Evolutionary conservation across 129 eudicot genomes (phyloP), one percentile per base, ranked within the genome.

Genomic region (Tanacetum coccineum): DNA sequence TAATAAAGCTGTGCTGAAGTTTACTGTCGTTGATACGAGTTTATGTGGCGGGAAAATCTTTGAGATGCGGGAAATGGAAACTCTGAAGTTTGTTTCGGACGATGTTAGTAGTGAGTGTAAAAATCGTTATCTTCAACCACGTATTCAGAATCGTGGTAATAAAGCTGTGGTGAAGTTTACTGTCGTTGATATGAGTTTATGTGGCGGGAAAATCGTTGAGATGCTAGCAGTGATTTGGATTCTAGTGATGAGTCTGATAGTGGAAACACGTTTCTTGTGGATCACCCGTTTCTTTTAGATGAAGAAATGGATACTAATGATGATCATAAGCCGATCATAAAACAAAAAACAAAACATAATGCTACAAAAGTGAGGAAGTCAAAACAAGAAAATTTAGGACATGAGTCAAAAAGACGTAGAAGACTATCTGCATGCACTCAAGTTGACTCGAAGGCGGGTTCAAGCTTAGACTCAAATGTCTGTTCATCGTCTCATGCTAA

Each of bases 21-120:
- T 86, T 74, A 86, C 81, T 0, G 83, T 81, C 12, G 87, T 84
- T 11, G 95, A 89, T 78, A 81, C 94, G 13, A 81, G 96, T 67
- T 74, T 86, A 69, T 25, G 74, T 46, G 71, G 72, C 18, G 88
- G 83, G 6, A 77, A 64, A 32, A 44, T 57, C 2, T 44, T 44
- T 14, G 71, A 47, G 58, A n/a, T 81, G 28, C 72, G 78, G 62
- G 84, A 86, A 49, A 25, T 82, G 78, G 84, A 72, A 68, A 53
- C 57, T 59, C 47, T 78, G 70, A 62, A 47, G 59, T 12, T 49
- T 55, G 52, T 46, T 64, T 51, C 78, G 18, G 78, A 70, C 25
- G 78, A 78, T 4, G 76, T 49, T 45, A 48, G 26, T 55, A 22
- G 25, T 22, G 25, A 22, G 25, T 22, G 63, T 47, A 75, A 75